Percentiles rank a stretch among this genome's conserved stretches.
Conservation (phyloP, 768 basidiomycete species). For the Cystobasidium ongulense region DNA sequence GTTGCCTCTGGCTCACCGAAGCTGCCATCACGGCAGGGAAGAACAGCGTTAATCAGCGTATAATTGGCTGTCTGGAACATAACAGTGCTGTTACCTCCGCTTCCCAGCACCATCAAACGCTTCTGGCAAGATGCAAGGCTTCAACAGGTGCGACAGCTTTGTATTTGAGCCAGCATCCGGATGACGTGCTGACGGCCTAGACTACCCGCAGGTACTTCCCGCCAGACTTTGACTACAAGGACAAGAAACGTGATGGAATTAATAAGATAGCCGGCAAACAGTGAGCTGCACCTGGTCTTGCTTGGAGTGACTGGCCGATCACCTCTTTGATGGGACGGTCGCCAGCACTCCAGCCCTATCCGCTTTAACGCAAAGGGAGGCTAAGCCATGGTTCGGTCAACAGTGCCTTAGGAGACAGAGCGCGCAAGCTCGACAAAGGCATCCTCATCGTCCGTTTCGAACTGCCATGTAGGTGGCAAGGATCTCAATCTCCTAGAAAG, state of each 20-base stretch:
- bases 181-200: not conserved
- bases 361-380: too few species aligned
- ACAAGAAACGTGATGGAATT: slow-evolving; percentile 14
- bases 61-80: not conserved
- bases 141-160: slow-evolving; percentile 8
- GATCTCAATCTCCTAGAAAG: not conserved
- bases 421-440: slow-evolving; percentile 90
- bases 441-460: slow-evolving; percentile 94
- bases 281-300: slow-evolving; percentile 1
- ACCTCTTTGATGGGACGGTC: not conserved
- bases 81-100: too few species aligned
- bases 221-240: slow-evolving; percentile 27
- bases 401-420: slow-evolving; percentile 50
- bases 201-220: slow-evolving; percentile 4
- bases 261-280: slow-evolving; percentile 30
- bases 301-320: not conserved
- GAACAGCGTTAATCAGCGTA: too few species aligned
- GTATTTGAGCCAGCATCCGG: not conserved
- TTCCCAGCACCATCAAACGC: not conserved
- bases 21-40: too few species aligned
- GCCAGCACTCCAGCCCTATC: too few species aligned
- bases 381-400: too few species aligned
- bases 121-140: slow-evolving; percentile 17
- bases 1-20: too few species aligned
- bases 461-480: slow-evolving; percentile 32